phyloP scores from a whole-genome alignment of 768 basidiomycete species.

The Mycena maculata region DNA sequence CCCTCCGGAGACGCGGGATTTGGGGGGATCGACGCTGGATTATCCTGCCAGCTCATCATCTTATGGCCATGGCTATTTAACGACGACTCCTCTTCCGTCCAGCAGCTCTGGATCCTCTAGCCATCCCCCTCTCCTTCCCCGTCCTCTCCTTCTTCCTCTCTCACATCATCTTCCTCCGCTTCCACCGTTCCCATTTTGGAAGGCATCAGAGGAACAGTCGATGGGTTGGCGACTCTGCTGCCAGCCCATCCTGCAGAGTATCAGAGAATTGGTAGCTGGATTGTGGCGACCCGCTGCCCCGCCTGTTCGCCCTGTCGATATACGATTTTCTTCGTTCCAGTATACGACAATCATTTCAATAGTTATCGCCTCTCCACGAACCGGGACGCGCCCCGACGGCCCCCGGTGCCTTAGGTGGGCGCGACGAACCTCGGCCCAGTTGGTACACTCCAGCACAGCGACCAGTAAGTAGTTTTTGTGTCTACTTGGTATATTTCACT shows the following conservation, averaged over 20 bases:
- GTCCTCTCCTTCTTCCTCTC: constrained; percentile 51
- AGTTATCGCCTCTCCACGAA: neutral
- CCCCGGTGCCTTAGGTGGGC: no score
- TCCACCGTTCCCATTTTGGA: constrained; percentile 41
- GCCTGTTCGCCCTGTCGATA: no score
- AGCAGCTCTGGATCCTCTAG: constrained; percentile 17
- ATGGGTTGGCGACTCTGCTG: constrained; percentile 60
- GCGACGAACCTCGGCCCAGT: neutral
- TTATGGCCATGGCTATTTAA: constrained; percentile 35
- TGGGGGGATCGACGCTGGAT: constrained; percentile 31
- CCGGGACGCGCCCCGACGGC: constrained; percentile 21
- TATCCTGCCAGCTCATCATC: constrained; percentile 51
- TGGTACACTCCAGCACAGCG: constrained; percentile 48
- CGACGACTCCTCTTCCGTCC: constrained; percentile 40
- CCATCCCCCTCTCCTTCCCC: constrained; percentile 48
- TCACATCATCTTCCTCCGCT: constrained; percentile 29
- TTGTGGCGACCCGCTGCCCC: no score
- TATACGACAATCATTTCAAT: no score
- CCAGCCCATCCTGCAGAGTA: constrained; percentile 12
- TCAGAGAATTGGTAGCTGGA: constrained; percentile 64
- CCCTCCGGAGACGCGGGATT: constrained; percentile 7
- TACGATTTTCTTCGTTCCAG: no score
- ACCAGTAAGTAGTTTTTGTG: no score
- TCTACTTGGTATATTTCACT: no score
- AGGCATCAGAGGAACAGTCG: constrained; percentile 62